These are phyloP conservation scores for Fagus sylvatica DNA, from an alignment of 306 rosid genomes.

Conservation along the genomic window DNA sequence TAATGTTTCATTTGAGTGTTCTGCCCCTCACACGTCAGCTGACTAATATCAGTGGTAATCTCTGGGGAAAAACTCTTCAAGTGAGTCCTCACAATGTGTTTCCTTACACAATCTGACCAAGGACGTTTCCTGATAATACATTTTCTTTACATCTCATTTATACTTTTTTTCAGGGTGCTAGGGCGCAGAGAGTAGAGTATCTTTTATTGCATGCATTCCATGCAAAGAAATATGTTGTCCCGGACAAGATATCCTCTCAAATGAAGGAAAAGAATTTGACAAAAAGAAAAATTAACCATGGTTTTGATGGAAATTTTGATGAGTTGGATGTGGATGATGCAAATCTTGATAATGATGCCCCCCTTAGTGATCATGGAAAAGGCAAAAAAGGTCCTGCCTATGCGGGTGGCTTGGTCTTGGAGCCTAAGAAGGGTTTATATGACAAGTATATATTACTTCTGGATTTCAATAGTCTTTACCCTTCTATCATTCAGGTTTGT, in stretches of 20 bases:
- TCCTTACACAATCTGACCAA: slow-evolving; percentile 23
- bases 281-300: slow-evolving; percentile 55
- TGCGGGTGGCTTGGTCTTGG: slow-evolving; percentile 96
- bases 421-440: slow-evolving; percentile 94
- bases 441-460: slow-evolving; percentile 88
- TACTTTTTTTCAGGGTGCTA: slow-evolving; percentile 77
- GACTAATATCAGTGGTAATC: slow-evolving; percentile 90
- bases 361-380: slow-evolving; percentile 56
- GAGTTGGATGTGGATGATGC: slow-evolving; percentile 52
- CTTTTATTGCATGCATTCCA: slow-evolving; percentile 95
- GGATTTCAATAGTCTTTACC: slow-evolving; percentile 98
- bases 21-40: slow-evolving; percentile 98
- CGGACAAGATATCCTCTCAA: slow-evolving; percentile 68
- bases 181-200: slow-evolving; percentile 97
- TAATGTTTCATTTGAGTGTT: slow-evolving; percentile 94
- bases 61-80: slow-evolving; percentile 97
- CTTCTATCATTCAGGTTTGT: slow-evolving; percentile 95
- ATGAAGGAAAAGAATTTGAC: slow-evolving; percentile 58
- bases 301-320: slow-evolving; percentile 45
- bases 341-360: slow-evolving; percentile 51
- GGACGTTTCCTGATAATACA: slow-evolving; percentile 8
- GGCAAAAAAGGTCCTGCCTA: slow-evolving; percentile 81
- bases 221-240: slow-evolving; percentile 82
- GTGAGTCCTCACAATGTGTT: slow-evolving; percentile 45
- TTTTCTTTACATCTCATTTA: slow-evolving; percentile 9